Base-by-base conservation (phyloP, 208 protist genomes). In the Angomonas ambiguus region DNA sequence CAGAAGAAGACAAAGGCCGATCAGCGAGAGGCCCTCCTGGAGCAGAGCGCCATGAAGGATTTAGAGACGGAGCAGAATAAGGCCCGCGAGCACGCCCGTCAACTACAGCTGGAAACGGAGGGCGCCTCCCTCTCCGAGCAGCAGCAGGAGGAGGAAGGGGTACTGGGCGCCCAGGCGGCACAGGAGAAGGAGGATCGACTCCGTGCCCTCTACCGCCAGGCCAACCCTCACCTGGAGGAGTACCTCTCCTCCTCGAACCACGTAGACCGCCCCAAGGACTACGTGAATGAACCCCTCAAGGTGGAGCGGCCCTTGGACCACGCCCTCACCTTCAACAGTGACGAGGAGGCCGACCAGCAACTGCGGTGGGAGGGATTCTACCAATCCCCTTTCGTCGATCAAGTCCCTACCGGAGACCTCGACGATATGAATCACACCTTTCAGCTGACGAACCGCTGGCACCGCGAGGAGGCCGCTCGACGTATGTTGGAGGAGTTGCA, bases 311-410 rank as follows among this genome's bases (percentile, higher is more conserved):
- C 92, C 18, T 80, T 96, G 0, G 70, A 74, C 8, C 87, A 94
- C 68, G 80, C 85, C 41, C 77, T 93, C 27, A 86, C 80, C 6
- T 96, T 96, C 62, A 92, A 91, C 77, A 91, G 82, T 51, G 89
- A 96, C 53, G 78, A 66, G 13, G 92, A 96, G 73, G 88, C 87
- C 24, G 82, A 88, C 38, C 76, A 95, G 49, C 86, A 94, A 71
- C 79, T 96, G 31, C 78, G 78, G 48, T 96, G 92, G 89, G 88
- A 94, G 69, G 92, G 92, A 59, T 95, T 96, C 72, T 87, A 96
- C 71, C 72, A 88, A 41, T 77, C 85, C 35, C 87, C 88, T 2
- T 86, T 84, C 64, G 88, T 92, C 31, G 87, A 94, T 72, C 88
- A 94, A 71, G 70, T 91, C 51, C 85, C 89, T 3, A 85, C 88